Evolutionary conservation across 2,329 filamentous ascomycete genomes (phyloP).

Genomic region (Trichoderma sp.): DNA sequence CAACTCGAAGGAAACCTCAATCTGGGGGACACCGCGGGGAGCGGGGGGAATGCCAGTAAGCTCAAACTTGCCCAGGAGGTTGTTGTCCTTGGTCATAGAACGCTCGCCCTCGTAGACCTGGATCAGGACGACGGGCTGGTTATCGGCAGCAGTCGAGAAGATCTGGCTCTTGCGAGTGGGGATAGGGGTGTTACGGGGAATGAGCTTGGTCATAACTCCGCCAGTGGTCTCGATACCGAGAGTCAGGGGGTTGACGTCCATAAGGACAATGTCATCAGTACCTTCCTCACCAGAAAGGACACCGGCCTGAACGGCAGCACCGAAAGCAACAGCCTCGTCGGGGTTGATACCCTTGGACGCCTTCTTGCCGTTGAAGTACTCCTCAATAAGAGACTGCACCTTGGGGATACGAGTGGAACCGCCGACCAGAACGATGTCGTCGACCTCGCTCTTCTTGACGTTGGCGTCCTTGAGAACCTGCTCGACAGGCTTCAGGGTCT

Average conservation of each 20-base stretch:
- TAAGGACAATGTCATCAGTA: constrained; percentile 80
- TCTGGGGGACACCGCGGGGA: constrained; percentile 94
- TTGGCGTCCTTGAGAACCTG: constrained; percentile 98
- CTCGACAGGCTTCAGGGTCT: constrained; percentile 97
- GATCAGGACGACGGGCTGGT: constrained; percentile 93
- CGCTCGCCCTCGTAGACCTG: constrained; percentile 96
- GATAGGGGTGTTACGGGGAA: constrained; percentile 91
- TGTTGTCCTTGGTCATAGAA: constrained; percentile 94
- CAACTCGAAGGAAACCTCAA: constrained; percentile 96
- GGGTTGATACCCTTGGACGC: constrained; percentile 99
- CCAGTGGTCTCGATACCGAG: constrained; percentile 97
- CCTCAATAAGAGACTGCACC: constrained; percentile 91
- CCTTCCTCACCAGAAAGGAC: constrained; percentile 86
- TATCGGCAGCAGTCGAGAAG: constrained; percentile 95
- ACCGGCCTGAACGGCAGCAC: constrained; percentile 96
- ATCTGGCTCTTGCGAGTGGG: constrained; percentile 97
- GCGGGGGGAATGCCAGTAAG: constrained; percentile 93
- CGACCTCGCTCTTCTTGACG: constrained; percentile 90
- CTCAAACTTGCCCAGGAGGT: constrained; percentile 97
- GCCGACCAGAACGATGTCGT: constrained; percentile 97
- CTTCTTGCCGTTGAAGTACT: constrained; percentile 95
- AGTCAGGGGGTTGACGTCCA: constrained; percentile 96
- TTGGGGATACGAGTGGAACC: constrained; percentile 99
- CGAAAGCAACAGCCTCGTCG: constrained; percentile 97
- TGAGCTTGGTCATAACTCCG: constrained; percentile 96